Percentiles rank a stretch among this genome's conserved stretches.
Evolutionary conservation across 169 alveolate species (phyloP).

Genomic region (Babesia gibsoni): DNA sequence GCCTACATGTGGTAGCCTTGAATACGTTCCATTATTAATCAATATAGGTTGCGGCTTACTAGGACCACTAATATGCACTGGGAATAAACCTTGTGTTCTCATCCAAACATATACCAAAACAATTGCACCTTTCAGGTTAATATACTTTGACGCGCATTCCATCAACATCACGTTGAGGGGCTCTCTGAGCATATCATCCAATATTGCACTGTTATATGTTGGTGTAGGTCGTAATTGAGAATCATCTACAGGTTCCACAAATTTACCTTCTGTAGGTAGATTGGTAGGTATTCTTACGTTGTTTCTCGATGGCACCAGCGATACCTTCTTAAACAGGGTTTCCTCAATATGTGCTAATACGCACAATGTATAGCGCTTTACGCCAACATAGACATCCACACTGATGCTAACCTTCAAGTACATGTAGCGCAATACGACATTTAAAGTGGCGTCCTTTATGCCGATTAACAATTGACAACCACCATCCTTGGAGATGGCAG

Average conservation of each 20-base stretch:
- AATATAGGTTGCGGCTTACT: no score
- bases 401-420: not conserved
- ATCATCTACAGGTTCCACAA: not conserved
- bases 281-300: constrained; percentile 15
- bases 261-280: not conserved
- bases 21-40: no score
- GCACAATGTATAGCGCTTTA: not conserved
- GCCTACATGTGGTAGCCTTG: no score
- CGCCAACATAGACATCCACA: not conserved
- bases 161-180: not conserved
- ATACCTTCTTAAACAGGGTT: not conserved
- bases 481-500: not conserved
- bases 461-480: not conserved
- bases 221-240: constrained; percentile 18
- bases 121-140: not conserved
- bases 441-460: not conserved
- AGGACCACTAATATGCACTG: no score
- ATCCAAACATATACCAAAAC: constrained; percentile 8
- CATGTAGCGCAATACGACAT: not conserved
- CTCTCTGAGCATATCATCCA: constrained; percentile 3
- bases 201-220: constrained; percentile 6
- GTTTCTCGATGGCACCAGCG: not conserved
- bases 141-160: not conserved
- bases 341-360: constrained; percentile 3
- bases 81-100: not conserved